Percentiles rank a stretch among this genome's conserved stretches.
phyloP scores from a whole-genome alignment of 768 basidiomycete species.

The Dioszegia crocea region DNA sequence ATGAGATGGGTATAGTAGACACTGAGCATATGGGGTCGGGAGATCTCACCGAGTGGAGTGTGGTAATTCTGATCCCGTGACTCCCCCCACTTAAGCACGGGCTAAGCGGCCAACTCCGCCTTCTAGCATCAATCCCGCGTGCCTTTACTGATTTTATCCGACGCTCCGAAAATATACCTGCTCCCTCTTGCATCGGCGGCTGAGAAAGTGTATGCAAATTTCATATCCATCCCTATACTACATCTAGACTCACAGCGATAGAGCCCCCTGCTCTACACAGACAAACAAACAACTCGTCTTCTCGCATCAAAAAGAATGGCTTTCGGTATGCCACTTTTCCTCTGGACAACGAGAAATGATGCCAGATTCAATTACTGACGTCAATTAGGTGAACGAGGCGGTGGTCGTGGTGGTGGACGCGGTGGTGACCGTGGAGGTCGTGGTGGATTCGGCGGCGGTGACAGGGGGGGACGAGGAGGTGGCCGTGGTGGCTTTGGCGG shows the following conservation, averaged over 20 bases:
- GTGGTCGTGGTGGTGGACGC: constrained; percentile 21
- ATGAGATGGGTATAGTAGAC: too few relatives aligned
- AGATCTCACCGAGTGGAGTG: too few relatives aligned
- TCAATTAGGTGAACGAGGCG: constrained; percentile 33
- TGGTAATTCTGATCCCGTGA: too few relatives aligned
- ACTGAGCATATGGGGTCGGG: too few relatives aligned
- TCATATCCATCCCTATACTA: not conserved
- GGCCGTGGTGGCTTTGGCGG: constrained; percentile 34
- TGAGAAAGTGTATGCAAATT: not conserved
- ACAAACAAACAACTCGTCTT: not conserved
- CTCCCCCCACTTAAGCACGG: too few relatives aligned
- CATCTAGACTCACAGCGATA: not conserved
- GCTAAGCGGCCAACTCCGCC: too few relatives aligned
- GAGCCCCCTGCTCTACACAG: not conserved
- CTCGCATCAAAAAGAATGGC: constrained; percentile 28
- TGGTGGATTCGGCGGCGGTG: constrained; percentile 18
- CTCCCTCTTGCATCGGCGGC: not conserved
- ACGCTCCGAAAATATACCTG: constrained; percentile 6
- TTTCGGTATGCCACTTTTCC: constrained; percentile 31
- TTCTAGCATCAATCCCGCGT: too few relatives aligned
- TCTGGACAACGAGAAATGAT: not conserved
- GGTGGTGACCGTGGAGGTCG: constrained; percentile 21
- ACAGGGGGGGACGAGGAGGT: constrained; percentile 27
- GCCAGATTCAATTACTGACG: constrained; percentile 5
- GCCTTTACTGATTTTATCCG: not conserved